Conservation (phyloP, 805 yeast species). For the Metschnikowia noctiluminum region DNA sequence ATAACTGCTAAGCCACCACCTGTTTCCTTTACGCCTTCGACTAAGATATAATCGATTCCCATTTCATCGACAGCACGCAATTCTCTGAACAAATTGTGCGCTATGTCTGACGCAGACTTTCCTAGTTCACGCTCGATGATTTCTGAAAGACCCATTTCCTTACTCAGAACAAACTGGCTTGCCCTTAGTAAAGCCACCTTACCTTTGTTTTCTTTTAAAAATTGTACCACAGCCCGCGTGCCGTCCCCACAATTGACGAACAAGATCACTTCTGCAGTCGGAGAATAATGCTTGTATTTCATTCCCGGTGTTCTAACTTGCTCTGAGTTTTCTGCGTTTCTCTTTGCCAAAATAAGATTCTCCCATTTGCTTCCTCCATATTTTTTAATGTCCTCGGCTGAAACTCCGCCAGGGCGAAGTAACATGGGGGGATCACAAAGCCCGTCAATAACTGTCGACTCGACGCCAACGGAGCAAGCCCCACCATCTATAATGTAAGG, state of each 20-base stretch:
- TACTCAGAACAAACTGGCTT: conserved; percentile 28
- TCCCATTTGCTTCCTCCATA: conserved; percentile 71
- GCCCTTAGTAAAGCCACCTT: conserved; percentile 55
- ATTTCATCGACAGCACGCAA: conserved; percentile 74
- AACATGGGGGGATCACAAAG: conserved; percentile 79
- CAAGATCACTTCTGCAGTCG: conserved; percentile 75
- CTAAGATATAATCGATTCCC: conserved; percentile 68
- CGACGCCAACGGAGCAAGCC: conserved; percentile 81
- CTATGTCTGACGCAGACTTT: conserved; percentile 53
- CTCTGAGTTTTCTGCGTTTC: conserved; percentile 61
- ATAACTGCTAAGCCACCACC: conserved; percentile 91
- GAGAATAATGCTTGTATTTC: conserved; percentile 96
- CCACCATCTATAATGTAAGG: conserved; percentile 93
- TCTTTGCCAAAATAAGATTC: conserved; percentile 58
- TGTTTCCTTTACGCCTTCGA: conserved; percentile 74
- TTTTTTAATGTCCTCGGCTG: conserved; percentile 66
- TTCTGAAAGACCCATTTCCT: conserved; percentile 15
- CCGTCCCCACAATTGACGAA: conserved; percentile 53
- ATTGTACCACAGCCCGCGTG: conserved; percentile 26
- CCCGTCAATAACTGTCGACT: conserved; percentile 93
- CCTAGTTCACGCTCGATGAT: conserved; percentile 42
- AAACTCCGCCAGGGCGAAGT: conserved; percentile 91
- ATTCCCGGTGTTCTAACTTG: conserved; percentile 92
- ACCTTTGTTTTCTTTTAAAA: conserved; percentile 16
- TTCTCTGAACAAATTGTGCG: conserved; percentile 67